Evolutionary conservation across 306 rosid species (phyloP), one percentile per base, ranked within the genome.

Genomic region (Trifolium fragiferum): DNA sequence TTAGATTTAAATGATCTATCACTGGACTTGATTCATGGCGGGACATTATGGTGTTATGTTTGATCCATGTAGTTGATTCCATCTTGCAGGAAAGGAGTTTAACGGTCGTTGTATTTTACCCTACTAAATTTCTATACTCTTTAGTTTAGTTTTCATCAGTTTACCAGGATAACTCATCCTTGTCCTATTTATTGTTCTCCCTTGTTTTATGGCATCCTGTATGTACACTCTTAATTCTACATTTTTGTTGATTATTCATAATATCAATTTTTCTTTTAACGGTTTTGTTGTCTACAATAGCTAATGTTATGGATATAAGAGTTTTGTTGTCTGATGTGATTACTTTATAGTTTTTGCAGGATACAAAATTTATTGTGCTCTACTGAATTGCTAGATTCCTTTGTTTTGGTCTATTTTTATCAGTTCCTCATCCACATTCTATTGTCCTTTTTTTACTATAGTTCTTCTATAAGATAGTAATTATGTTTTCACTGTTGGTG

Each of bases 401-500:
- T 68, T 25, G 33, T 70, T 32, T 54, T 37, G 11, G 15, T 55
- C 27, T 41, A 57, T 18, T 74, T 46, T 61, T 19, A 11, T 61
- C 60, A 44, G 47, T 73, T 73, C 61, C 32, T 12, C 49, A n/a
- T 50, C 72, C 72, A 60, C 1, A 12, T 41, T 37, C 66, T 9
- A 19, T 78, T 41, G n/a, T 21, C 62, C 66, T 70, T 71, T 33
- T 47, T 64, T 53, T 11, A 12, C 33, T 1, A 21, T 63, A 27
- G 38, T 62, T 65, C 27, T 25, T 25, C 3, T 51, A 40, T 53
- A 64, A 43, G 13, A 70, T 41, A 53, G 78, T 66, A n/a, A 12
- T 72, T 55, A 41, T 70, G 18, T 72, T 60, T 65, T 58, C 27
- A 60, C 47, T 58, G 75, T 23, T 38, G 53, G 61, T 61, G 27